phyloP scores from a whole-genome alignment of 2,329 filamentous ascomycete species.

The Fonsecaea multimorphosa region DNA sequence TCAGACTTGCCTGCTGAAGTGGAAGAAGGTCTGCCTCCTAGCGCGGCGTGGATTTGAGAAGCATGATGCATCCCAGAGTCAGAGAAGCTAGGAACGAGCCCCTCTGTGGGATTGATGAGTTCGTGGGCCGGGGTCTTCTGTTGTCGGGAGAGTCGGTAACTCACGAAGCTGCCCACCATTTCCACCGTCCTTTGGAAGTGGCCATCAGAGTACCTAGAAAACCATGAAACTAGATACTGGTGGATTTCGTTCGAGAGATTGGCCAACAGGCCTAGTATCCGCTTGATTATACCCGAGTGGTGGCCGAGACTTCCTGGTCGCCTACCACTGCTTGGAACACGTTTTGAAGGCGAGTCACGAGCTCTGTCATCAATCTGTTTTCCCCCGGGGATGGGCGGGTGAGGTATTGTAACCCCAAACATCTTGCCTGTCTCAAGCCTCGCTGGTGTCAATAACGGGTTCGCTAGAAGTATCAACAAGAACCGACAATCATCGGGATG shows the following conservation, averaged over 20 bases:
- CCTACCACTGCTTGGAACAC: slow-evolving; percentile 30
- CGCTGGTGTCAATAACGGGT: slow-evolving; percentile 68
- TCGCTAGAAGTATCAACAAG: slow-evolving; percentile 76
- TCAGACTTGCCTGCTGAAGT: slow-evolving; percentile 63
- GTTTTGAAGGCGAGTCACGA: slow-evolving; percentile 35
- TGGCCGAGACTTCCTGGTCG: slow-evolving; percentile 61
- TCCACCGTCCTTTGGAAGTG: slow-evolving; percentile 78
- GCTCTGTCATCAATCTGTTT: slow-evolving; percentile 27
- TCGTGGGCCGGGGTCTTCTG: slow-evolving; percentile 63
- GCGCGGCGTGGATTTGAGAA: slow-evolving; percentile 76
- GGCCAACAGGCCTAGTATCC: slow-evolving; percentile 78
- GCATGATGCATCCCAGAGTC: slow-evolving; percentile 65
- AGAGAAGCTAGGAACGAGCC: slow-evolving; percentile 75
- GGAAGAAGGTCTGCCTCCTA: slow-evolving; percentile 57
- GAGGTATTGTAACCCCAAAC: slow-evolving; percentile 14
- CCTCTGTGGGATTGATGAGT: slow-evolving; percentile 66
- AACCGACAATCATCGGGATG: slow-evolving; percentile 76
- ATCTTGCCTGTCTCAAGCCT: slow-evolving; percentile 35
- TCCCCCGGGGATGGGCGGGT: slow-evolving; percentile 18
- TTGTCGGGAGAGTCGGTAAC: slow-evolving; percentile 75
- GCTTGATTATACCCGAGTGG: slow-evolving; percentile 84
- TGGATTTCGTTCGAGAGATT: slow-evolving; percentile 78
- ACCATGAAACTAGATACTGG: slow-evolving; percentile 77
- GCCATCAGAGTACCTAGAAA: slow-evolving; percentile 70
- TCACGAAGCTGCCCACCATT: slow-evolving; percentile 77